Evolutionary conservation across 2,329 filamentous ascomycete genomes (phyloP), one percentile per base, ranked within the genome.

Genomic region (Malbranchea zuffiana): DNA sequence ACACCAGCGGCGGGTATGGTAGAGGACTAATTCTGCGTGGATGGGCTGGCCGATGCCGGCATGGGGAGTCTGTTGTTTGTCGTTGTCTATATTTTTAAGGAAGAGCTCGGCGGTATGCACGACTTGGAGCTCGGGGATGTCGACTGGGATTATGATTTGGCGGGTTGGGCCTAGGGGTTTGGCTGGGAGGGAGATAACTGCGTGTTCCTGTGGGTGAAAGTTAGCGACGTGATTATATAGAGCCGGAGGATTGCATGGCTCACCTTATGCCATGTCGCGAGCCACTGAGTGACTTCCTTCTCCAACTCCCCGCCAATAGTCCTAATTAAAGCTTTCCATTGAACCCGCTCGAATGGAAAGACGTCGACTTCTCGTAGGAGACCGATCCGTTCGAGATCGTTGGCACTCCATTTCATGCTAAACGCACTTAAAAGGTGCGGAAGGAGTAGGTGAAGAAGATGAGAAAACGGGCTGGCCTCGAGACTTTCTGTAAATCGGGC

Each of bases 121-220:
- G 13, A 94, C 74, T 32, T 83, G 75, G 2, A 94, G 69, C 1
- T 80, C 78, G 0, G 88, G 88, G 1, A 98, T 76, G 41, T 94
- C 85, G 10, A 98, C 87, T 0, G 87, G 83, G 36, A 98, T 92
- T 19, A 81, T 67, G 48, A 98, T 87, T 8, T 76, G 78, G 13
- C 71, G 71, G 43, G 58, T 67, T 13, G 71, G 63, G 6, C 15
- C 59, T 51, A 23, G 49, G 55, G 5, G 54, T 40, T 39, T 49
- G 3, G 49, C 33, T 17, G 57, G 52, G 26, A 63, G 49, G 1
- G 45, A 43, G 25, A 60, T 50, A 21, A 50, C 51, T 27, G 49
- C 45, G 36, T 61, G 54, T 34, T 52, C 52, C 56, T 65, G 44
- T 18, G 16, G 11, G 24, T 20, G 15, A 3, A 17, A 6, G 23